Evolutionary conservation across 208 protist genomes (phyloP).

Genomic region (Naegleria lovaniensis): DNA sequence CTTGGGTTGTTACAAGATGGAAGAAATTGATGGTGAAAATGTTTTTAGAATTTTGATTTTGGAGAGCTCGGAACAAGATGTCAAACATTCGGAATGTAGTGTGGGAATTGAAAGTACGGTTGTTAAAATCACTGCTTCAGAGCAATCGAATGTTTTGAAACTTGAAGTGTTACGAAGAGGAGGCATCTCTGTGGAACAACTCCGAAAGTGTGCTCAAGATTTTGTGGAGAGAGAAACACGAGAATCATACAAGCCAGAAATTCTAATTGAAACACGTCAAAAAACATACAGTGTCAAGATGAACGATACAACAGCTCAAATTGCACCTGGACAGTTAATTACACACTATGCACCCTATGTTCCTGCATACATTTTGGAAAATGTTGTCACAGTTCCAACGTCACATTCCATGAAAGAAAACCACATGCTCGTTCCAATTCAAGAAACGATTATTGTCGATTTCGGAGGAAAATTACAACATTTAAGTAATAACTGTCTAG

Average conservation of each 20-base stretch:
- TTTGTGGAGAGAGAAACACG: neutral
- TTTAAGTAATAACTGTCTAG: neutral
- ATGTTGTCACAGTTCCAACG: neutral
- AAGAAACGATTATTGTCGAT: conserved; percentile 10
- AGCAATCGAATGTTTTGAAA: neutral
- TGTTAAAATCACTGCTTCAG: conserved; percentile 32
- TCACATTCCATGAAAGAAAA: neutral
- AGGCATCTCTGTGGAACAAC: conserved; percentile 28
- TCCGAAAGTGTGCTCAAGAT: neutral
- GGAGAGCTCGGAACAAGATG: neutral
- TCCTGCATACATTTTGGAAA: neutral
- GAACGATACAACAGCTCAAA: neutral
- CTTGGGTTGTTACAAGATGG: conserved; percentile 62
- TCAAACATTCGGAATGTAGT: conserved; percentile 40
- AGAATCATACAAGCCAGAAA: neutral
- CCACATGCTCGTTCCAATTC: neutral
- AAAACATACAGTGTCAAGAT: neutral
- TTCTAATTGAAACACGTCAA: neutral
- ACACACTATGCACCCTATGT: conserved; percentile 27
- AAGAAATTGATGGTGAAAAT: conserved; percentile 71
- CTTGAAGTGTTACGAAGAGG: conserved; percentile 23
- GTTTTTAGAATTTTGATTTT: conserved; percentile 41
- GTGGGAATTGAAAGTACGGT: conserved; percentile 87
- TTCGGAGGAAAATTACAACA: neutral
- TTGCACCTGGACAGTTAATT: conserved; percentile 11